phyloP scores from a whole-genome alignment of 805 yeast genomes.

The Barnettozyma populi region DNA sequence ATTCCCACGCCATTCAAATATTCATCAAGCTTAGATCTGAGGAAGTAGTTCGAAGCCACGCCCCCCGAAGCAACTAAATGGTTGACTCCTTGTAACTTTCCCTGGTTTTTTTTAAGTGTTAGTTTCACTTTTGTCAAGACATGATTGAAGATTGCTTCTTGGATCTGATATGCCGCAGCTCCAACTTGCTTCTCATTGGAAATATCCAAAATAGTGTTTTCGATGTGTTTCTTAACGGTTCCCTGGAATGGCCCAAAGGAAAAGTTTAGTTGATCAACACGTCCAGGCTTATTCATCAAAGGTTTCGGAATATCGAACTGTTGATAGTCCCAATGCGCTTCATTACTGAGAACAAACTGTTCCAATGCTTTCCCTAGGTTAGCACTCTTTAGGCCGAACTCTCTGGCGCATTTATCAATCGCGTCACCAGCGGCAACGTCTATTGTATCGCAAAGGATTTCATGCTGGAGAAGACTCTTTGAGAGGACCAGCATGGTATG shows the following conservation, averaged over 20 bases:
- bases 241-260: conserved; percentile 78
- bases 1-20: conserved; percentile 31
- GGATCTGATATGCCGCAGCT: conserved; percentile 53
- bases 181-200: conserved; percentile 26
- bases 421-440: conserved; percentile 95
- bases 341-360: conserved; percentile 35
- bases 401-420: conserved; percentile 87
- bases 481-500: conserved; percentile 85
- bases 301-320: conserved; percentile 42
- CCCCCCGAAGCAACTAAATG: conserved; percentile 89
- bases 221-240: conserved; percentile 37
- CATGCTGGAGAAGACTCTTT: conserved; percentile 55
- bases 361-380: conserved; percentile 88
- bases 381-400: conserved; percentile 70
- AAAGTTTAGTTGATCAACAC: conserved; percentile 45
- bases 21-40: conserved; percentile 43
- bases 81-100: conserved; percentile 37
- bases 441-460: conserved; percentile 63
- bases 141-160: conserved; percentile 67
- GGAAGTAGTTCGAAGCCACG: conserved; percentile 69
- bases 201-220: conserved; percentile 17
- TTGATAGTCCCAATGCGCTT: conserved; percentile 26
- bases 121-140: conserved; percentile 57
- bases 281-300: conserved; percentile 41
- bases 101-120: conserved; percentile 37